These are phyloP conservation scores for Yarrowia sp. DNA, from an alignment of 805 yeast species.

Conservation along the genomic window DNA sequence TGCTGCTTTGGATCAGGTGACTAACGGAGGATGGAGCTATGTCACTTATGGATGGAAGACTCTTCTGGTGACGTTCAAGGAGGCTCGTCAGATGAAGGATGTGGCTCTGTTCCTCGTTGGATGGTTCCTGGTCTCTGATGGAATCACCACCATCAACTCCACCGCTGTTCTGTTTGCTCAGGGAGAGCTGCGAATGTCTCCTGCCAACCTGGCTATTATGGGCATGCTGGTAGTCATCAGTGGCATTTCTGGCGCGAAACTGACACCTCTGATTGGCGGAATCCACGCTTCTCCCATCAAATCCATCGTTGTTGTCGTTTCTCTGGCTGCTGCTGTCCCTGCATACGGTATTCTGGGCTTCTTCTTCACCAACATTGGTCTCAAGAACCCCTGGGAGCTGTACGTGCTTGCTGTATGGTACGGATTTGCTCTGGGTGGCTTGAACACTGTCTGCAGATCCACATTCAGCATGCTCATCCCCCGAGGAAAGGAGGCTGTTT, in stretches of 20 bases:
- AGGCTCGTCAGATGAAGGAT: conserved; percentile 60
- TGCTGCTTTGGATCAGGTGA: conserved; percentile 16
- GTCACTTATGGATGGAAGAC: conserved; percentile 63
- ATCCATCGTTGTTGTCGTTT: conserved; percentile 51
- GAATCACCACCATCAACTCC: conserved; percentile 73
- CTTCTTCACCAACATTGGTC: conserved; percentile 52
- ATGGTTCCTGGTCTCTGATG: conserved; percentile 76
- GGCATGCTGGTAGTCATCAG: conserved; percentile 65
- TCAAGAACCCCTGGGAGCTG: conserved; percentile 66
- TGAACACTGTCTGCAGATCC: conserved; percentile 67
- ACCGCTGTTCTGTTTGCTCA: conserved; percentile 76
- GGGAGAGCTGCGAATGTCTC: conserved; percentile 65
- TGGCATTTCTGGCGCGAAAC: conserved; percentile 66
- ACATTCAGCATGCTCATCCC: conserved; percentile 69
- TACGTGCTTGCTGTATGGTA: conserved; percentile 69
- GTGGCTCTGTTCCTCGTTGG: conserved; percentile 64
- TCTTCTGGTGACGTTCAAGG: conserved; percentile 52
- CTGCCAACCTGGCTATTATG: conserved; percentile 60
- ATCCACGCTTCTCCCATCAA: conserved; percentile 42
- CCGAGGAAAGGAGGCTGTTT: conserved; percentile 68
- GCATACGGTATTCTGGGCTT: conserved; percentile 70
- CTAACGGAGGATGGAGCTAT: conserved; percentile 36
- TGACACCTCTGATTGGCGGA: conserved; percentile 47
- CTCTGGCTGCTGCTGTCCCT: conserved; percentile 67
- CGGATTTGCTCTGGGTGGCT: conserved; percentile 71